A percentile compares a stretch with the other conserved stretches of the same genome.
Evolutionary conservation across 176 grass and related monocot species (phyloP).

Genomic region (Oryza glaberrima): DNA sequence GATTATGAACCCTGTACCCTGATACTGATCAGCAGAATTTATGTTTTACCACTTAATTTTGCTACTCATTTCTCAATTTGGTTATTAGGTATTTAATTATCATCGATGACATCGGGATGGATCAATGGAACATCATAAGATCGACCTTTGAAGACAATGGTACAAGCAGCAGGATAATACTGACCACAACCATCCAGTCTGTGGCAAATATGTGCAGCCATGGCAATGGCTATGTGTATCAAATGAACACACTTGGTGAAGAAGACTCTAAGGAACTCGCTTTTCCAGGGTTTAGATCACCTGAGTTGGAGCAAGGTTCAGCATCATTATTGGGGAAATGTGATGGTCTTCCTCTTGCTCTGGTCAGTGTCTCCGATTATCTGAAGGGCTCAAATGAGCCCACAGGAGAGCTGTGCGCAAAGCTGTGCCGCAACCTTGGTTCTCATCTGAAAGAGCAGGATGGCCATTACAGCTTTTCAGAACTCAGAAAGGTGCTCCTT

Average conservation of each 20-base stretch:
- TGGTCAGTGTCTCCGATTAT: slow-evolving; percentile 26
- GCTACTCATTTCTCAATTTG: background rate
- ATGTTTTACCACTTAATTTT: no score
- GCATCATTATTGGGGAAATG: slow-evolving; percentile 25
- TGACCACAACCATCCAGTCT: slow-evolving; percentile 25
- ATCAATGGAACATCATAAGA: slow-evolving; percentile 12
- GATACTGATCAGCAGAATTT: no score
- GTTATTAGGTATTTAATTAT: slow-evolving; percentile 46
- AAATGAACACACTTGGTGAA: slow-evolving; percentile 31
- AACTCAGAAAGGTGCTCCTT: slow-evolving; percentile 30
- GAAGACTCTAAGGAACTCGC: slow-evolving; percentile 39
- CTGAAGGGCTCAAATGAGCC: slow-evolving; percentile 37
- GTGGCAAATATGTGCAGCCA: slow-evolving; percentile 34
- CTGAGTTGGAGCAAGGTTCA: slow-evolving; percentile 22
- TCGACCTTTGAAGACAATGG: slow-evolving; percentile 17
- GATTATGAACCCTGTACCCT: no score
- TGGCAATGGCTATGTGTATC: slow-evolving; percentile 37
- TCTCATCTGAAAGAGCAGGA: slow-evolving; percentile 30
- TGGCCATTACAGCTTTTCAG: slow-evolving; percentile 18
- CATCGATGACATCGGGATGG: slow-evolving; percentile 37
- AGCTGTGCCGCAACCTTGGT: slow-evolving; percentile 35
- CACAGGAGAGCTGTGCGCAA: slow-evolving; percentile 23
- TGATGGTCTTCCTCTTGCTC: slow-evolving; percentile 44
- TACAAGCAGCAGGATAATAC: slow-evolving; percentile 36
- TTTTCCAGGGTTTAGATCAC: background rate